phyloP scores from a whole-genome alignment of 1,284 basidiomycete species.

The Naganishia cerealis region DNA sequence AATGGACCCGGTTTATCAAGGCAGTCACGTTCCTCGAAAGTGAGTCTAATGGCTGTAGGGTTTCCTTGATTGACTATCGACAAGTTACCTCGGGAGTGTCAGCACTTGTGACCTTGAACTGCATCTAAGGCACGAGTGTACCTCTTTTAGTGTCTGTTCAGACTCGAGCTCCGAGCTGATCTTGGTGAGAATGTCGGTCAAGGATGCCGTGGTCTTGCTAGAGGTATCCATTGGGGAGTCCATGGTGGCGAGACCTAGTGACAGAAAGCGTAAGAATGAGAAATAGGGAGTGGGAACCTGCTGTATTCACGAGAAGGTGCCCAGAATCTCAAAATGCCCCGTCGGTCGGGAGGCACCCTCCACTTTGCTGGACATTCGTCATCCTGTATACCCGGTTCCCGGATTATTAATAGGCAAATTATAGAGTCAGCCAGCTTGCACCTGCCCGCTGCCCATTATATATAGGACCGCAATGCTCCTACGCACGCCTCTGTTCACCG shows the following conservation, averaged over 20 bases:
- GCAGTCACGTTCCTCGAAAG: constrained; percentile 45
- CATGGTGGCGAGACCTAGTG: neutral
- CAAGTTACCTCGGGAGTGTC: neutral
- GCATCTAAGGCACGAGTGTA: constrained; percentile 30
- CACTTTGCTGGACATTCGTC: constrained; percentile 12
- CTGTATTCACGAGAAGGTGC: neutral
- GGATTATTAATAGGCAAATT: constrained; percentile 1
- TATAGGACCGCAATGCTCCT: neutral
- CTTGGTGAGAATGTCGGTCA: constrained; percentile 28
- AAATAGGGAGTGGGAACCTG: neutral
- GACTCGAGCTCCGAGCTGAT: constrained; percentile 49
- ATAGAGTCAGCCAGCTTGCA: neutral
- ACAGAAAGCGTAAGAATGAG: neutral
- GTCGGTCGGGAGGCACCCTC: constrained; percentile 1
- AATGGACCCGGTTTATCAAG: constrained; percentile 51
- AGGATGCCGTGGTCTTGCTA: constrained; percentile 16
- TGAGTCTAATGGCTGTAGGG: constrained; percentile 51
- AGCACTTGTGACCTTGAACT: neutral
- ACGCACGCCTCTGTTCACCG: neutral
- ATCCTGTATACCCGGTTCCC: constrained; percentile 13
- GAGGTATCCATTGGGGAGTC: constrained; percentile 17
- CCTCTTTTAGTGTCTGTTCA: constrained; percentile 51
- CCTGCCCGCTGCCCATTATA: neutral
- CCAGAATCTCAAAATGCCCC: too few species aligned
- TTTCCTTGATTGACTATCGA: constrained; percentile 47